Base-by-base conservation (phyloP, 352 stramenopile species). In the Salisapilia sapeloensis region DNA sequence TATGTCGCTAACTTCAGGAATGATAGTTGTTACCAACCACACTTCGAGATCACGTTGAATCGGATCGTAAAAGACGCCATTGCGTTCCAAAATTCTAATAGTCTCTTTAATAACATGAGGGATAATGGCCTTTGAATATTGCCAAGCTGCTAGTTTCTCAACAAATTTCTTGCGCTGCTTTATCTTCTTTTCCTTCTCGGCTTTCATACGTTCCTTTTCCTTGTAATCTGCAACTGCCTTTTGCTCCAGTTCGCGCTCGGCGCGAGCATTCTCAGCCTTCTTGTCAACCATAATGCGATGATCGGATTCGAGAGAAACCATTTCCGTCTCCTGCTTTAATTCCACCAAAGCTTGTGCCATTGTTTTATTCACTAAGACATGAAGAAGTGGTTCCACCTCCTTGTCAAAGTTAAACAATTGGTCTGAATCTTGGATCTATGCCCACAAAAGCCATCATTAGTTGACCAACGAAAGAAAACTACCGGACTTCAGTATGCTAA, bases 301-400 rank as follows among this genome's bases (percentile, higher is more conserved):
- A 18, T 70, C 44, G 9, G 41, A 29, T 12, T 60, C 31, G 8
- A 85, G 47, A 21, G 55, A 43, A 18, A 40, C 36, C 33, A 86
- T 66, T 35, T 89, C 72, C 17, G 70, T 39, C 18, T 91, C 72
- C 26, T 84, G 60, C 24, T 77, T 71, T 13, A 91, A 60, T 47
- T 91, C 76, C 2, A 47, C 36, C 3, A 87, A 35, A 12, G 66
- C 74, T 44, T 91, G 76, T 12, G 75, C 65, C 7, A 91, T 51
- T 2, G 70, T 91, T 34, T 89, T 91, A 48, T 57, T 78, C 18
- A 89, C 70, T 13, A 91, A 33, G 1, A 87, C 64, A 33, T 65
- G 64, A 11, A 91, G 47, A 7, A 91, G 40, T 18, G 76, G 76
- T 43, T 56, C 54, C 24, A 89, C 70, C 33, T 91, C 72, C 10